These are phyloP conservation scores for Sarocladium oryzae DNA, from an alignment of 2,329 filamentous ascomycete genomes.

Conservation along the genomic window DNA sequence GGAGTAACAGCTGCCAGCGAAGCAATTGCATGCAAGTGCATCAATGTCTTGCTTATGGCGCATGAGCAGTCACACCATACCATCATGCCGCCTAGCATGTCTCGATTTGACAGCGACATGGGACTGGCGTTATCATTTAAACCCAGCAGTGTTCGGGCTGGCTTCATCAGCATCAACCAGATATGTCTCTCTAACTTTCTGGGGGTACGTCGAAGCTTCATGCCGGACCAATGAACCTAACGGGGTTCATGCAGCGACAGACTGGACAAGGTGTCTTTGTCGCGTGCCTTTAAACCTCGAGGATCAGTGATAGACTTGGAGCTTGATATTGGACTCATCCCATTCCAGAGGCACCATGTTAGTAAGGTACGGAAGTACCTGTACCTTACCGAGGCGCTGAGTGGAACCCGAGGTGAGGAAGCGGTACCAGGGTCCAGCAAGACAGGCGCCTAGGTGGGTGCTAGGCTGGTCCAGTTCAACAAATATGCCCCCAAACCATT, in stretches of 20 bases:
- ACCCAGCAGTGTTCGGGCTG: too few species aligned
- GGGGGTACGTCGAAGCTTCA: neutral
- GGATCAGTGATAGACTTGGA: neutral
- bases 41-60: neutral
- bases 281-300: neutral
- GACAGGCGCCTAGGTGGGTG: neutral
- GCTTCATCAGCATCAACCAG: too few species aligned
- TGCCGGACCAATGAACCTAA: too few species aligned
- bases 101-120: too few species aligned
- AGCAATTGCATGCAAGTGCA: neutral
- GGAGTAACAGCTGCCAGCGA: neutral
- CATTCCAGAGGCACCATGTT: too few species aligned
- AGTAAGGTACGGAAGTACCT: conserved; percentile 1
- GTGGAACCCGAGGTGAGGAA: neutral
- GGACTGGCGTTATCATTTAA: too few species aligned
- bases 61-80: neutral
- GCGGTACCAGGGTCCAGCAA: conserved; percentile 1
- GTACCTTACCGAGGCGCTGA: neutral
- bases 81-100: neutral
- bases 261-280: neutral
- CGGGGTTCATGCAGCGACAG: too few species aligned
- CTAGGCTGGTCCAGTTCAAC: neutral
- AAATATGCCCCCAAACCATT: neutral
- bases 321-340: too few species aligned
- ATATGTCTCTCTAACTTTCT: too few species aligned